Evolutionary conservation across 2,329 filamentous ascomycete species (phyloP).

Genomic region (Lizonia empirigonia): DNA sequence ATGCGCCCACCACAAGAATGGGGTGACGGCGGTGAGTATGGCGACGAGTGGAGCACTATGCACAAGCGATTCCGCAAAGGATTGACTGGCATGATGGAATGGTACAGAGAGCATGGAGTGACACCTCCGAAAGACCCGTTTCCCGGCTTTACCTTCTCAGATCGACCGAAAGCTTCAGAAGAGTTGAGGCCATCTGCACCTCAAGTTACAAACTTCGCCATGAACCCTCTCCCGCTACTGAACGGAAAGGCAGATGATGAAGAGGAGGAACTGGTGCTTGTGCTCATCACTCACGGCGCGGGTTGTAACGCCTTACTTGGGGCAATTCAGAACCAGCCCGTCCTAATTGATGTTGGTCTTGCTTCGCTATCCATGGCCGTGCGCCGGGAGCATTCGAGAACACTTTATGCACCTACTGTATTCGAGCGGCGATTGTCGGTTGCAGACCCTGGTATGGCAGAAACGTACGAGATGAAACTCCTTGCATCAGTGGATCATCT

Average conservation of each 20-base stretch:
- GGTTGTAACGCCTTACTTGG: slow-evolving; percentile 96
- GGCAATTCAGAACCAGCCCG: slow-evolving; percentile 87
- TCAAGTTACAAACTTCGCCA: slow-evolving; percentile 23
- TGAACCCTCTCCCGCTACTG: slow-evolving; percentile 43
- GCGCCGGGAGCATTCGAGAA: slow-evolving; percentile 35
- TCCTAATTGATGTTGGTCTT: slow-evolving; percentile 86
- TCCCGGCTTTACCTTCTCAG: slow-evolving; percentile 42
- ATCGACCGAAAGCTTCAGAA: slow-evolving; percentile 26
- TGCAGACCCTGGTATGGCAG: slow-evolving; percentile 53
- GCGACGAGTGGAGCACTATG: slow-evolving; percentile 96
- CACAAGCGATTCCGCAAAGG: slow-evolving; percentile 86
- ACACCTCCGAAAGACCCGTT: slow-evolving; percentile 42
- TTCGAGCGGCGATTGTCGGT: slow-evolving; percentile 48
- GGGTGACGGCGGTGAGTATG: slow-evolving; percentile 85
- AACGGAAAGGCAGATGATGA: slow-evolving; percentile 52
- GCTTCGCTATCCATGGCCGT: slow-evolving; percentile 87
- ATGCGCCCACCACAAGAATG: slow-evolving; percentile 78
- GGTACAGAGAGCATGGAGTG: slow-evolving; percentile 68
- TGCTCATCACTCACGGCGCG: slow-evolving; percentile 92
- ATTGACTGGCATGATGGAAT: slow-evolving; percentile 77
- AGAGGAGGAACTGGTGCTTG: slow-evolving; percentile 73
- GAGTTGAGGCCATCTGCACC: slow-evolving; percentile 18
- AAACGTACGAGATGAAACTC: slow-evolving; percentile 74
- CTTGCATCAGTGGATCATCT: slow-evolving; percentile 79
- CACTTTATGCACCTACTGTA: slow-evolving; percentile 27